phyloP scores from a whole-genome alignment of 495 filamentous ascomycete genomes.

The Xylaria cubensis region DNA sequence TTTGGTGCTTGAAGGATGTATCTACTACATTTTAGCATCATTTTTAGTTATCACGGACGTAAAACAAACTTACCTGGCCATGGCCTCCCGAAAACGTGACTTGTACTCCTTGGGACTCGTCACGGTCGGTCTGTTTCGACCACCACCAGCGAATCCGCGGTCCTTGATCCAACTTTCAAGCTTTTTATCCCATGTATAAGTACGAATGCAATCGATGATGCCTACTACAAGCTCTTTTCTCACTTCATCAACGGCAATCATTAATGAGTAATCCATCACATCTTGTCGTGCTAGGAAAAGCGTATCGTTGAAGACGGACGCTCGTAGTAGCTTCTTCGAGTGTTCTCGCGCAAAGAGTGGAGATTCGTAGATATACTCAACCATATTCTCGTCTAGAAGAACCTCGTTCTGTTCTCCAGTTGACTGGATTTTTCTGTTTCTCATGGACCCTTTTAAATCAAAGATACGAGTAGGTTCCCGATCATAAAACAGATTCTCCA shows the following conservation, averaged over 20 bases:
- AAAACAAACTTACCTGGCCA: constrained; percentile 76
- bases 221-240: constrained; percentile 91
- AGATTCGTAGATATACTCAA: constrained; percentile 98
- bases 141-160: constrained; percentile 82
- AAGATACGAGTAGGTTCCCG: constrained; percentile 91
- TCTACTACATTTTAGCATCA: constrained; percentile 32
- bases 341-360: constrained; percentile 94
- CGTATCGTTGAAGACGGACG: constrained; percentile 94
- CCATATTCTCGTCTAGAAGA: constrained; percentile 97
- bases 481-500: constrained; percentile 99
- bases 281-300: constrained; percentile 89
- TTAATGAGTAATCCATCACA: constrained; percentile 99
- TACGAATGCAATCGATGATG: constrained; percentile 98
- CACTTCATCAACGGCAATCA: constrained; percentile 95
- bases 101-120: constrained; percentile 98
- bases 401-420: constrained; percentile 97
- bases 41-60: neutral
- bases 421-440: constrained; percentile 92
- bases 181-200: constrained; percentile 99
- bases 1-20: constrained; percentile 59
- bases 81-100: constrained; percentile 92
- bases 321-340: constrained; percentile 84
- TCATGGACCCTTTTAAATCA: constrained; percentile 98
- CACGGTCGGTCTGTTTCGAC: constrained; percentile 90
- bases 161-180: constrained; percentile 99